Conservation (phyloP, 176 grass and related monocot genomes). For the Aegilops tauschii region DNA sequence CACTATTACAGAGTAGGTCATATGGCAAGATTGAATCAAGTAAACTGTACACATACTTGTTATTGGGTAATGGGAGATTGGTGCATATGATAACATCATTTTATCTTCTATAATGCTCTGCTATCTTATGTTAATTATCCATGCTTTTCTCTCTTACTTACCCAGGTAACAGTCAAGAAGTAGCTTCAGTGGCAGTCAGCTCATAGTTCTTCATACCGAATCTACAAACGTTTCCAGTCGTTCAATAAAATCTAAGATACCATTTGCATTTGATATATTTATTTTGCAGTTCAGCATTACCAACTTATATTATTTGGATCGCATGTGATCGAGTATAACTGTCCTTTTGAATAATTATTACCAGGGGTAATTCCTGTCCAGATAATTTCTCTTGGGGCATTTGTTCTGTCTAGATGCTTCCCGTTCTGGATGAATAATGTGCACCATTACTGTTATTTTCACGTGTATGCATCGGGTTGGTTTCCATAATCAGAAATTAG, state of each 20-base stretch:
- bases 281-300: no score
- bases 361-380: no score
- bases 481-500: no score
- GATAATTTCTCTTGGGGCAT: no score
- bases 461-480: no score
- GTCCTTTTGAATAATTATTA: no score
- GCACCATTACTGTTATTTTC: no score
- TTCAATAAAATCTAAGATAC: not conserved
- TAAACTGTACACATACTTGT: not conserved
- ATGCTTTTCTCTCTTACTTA: not conserved
- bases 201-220: not conserved
- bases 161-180: slow-evolving; percentile 5
- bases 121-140: not conserved
- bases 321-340: no score
- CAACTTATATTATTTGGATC: no score
- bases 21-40: not conserved
- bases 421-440: no score
- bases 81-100: not conserved
- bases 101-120: not conserved
- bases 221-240: not conserved
- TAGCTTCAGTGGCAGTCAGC: not conserved
- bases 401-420: no score
- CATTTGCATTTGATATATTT: no score
- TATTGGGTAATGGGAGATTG: not conserved
- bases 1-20: slow-evolving; percentile 8